Evolutionary conservation across 192 early-diverging fungal species (phyloP).

Genomic region (Backusella morwellensis): DNA sequence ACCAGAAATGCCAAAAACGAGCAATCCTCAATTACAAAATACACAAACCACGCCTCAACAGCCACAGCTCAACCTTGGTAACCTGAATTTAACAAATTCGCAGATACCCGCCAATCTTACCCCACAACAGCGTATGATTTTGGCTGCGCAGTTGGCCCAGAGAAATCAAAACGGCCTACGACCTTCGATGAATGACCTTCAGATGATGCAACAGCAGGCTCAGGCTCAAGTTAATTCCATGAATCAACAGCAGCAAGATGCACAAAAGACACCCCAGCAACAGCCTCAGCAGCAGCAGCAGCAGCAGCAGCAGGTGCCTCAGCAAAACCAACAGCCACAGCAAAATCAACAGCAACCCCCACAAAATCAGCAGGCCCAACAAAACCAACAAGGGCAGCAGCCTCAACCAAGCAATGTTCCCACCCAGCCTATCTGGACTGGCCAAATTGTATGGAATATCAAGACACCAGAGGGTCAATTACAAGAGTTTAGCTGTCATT

Average conservation of each 20-base stretch:
- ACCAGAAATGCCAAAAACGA: neutral
- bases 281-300: neutral
- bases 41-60: neutral
- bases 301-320: neutral
- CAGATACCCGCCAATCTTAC: constrained; percentile 6
- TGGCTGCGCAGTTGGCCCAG: constrained; percentile 12
- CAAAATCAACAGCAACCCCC: constrained; percentile 21
- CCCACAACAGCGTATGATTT: constrained; percentile 27
- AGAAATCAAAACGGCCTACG: constrained; percentile 1
- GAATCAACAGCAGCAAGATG: neutral
- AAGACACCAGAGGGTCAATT: constrained; percentile 29
- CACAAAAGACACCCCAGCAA: neutral
- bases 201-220: constrained; percentile 9
- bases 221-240: neutral
- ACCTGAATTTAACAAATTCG: constrained; percentile 1
- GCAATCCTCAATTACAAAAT: neutral
- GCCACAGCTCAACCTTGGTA: neutral
- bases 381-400: constrained; percentile 7
- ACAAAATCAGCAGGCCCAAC: constrained; percentile 14
- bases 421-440: constrained; percentile 31
- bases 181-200: constrained; percentile 1
- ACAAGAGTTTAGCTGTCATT: constrained; percentile 38
- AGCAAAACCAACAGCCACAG: neutral
- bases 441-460: constrained; percentile 40
- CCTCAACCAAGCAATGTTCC: constrained; percentile 9